Base-by-base conservation (phyloP, 2,329 filamentous ascomycete species). In the Fragosphaeria purpurea region DNA sequence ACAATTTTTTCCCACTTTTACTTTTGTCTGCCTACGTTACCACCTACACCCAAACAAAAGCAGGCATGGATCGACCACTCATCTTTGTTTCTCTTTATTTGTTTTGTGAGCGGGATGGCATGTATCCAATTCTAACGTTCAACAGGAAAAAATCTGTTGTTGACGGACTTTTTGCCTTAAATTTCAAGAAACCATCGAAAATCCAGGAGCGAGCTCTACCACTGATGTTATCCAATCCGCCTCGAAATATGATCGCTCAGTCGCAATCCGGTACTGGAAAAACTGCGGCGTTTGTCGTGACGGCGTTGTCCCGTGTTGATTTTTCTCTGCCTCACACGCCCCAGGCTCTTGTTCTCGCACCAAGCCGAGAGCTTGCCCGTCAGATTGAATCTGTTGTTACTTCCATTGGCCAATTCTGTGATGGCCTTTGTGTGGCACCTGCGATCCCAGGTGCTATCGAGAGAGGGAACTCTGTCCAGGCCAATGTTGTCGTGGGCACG, bases 201-300 rank as follows among this genome's bases (percentile, higher is more conserved):
- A 95, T 98, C 58, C 93, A 98, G 72, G 93, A 95, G 67, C 88
- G 85, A 60, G 93, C 93, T 1, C 78, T 98, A 13, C 93, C 93
- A 33, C 76, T 98, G 50, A 85, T 98, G 62, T 79, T 98, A 56
- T 73, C 79, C 60, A 75, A 95, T 63, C 91, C 93, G n/a, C 85
- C 91, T 1, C 77, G 77, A 57, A 97, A 97, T 69, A 86, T 98
- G 78, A 91, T 98, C 63, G 93, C 90, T 4, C 93, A 98, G 70
- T 98, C 93, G n/a, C 93, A 98, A 68, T 98, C 93, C 2, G 93
- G 93, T 60, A 98, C 93, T 22, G 93, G 93, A 63, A 98, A 98
- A 75, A 98, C 93, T 0, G 93, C 90, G 22, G 93, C 93, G 30
- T 98, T 98, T 66, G 87, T 93, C 44, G 83, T 95, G 55, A 95